Base-by-base conservation (phyloP, 768 basidiomycete species). In the Suillus cothurnatus region DNA sequence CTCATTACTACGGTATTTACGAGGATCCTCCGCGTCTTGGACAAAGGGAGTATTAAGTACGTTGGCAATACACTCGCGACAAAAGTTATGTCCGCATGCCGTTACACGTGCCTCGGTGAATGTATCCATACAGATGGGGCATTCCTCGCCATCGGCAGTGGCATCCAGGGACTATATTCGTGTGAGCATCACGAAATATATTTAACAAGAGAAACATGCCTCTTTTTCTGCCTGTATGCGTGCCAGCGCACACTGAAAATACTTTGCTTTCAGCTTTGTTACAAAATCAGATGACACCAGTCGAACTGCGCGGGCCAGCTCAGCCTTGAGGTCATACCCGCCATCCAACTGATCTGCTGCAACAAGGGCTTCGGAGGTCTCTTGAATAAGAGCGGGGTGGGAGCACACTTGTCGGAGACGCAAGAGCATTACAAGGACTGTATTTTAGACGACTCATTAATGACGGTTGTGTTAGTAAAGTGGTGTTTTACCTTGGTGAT, bases 371-470 rank as follows among this genome's bases (percentile, higher is more conserved):
- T 74, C 78, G 3, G 78, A 83, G 41, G 81, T 81, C 68, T 88
- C 86, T 70, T 86, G 85, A 38, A 92, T 86, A 8, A 92, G 79
- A 17, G 81, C 83, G 2, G 91, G 88, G 72, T 91, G 90, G 43
- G 85, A 84, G 71, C 88, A 90, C 43, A 90, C 76, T 70, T 91
- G 90, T 12, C 89, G 83, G 1, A 93, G 80, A 14, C 90, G 79
- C 41, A 84, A 72, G 1, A 85, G 74, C 70, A 85, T 72, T 5
- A 82, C 79, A n/a, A 86, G 73, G 21, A 86, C 78, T 69, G 74
- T 31, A 1, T 65, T 11, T 63, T 6, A 63, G 32, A 55, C 15
- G 45, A 21, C 9, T 64, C 21, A 47, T 45, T 61, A 34, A 26
- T 9, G 9, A 36, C 31, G 9, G 2, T 31, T 23, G 49, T 17